A percentile compares a stretch with the other conserved stretches of the same genome.
phyloP scores from a whole-genome alignment of 83 land plant species.

The Picea abies region DNA sequence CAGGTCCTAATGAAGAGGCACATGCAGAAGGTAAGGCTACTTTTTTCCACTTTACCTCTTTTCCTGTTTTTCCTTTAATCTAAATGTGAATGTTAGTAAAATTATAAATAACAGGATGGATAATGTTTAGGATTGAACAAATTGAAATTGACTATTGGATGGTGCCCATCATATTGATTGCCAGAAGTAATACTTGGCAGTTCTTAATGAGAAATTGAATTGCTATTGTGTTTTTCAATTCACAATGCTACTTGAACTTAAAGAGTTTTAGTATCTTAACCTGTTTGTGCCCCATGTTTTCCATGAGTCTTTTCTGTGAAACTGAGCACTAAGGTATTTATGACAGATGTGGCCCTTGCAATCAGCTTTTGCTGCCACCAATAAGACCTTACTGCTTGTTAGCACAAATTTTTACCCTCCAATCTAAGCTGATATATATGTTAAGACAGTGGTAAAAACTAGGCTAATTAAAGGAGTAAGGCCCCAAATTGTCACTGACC shows the following conservation, averaged over 20 bases:
- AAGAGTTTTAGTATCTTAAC: no score
- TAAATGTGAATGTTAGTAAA: neutral
- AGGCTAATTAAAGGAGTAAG: no score
- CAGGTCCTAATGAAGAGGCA: conserved; percentile 4
- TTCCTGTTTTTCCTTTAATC: neutral
- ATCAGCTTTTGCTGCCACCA: no score
- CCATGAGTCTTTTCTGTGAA: no score
- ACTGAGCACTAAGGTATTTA: no score
- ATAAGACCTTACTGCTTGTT: no score
- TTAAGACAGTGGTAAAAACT: no score
- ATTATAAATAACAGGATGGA: neutral
- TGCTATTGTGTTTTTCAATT: neutral
- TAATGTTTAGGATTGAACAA: neutral
- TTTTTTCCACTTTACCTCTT: neutral
- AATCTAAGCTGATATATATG: no score
- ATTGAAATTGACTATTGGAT: neutral
- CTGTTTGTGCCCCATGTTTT: no score
- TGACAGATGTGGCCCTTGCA: no score
- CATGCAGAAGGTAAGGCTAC: conserved; percentile 18
- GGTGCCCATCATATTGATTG: neutral
- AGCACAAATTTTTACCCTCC: no score
- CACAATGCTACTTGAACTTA: neutral
- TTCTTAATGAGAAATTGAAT: neutral
- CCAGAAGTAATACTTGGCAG: neutral
- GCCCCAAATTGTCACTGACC: no score